Percentiles rank a stretch among this genome's conserved stretches.
phyloP scores from a whole-genome alignment of 2,329 filamentous ascomycete species.

The Sarocladium kiliense region DNA sequence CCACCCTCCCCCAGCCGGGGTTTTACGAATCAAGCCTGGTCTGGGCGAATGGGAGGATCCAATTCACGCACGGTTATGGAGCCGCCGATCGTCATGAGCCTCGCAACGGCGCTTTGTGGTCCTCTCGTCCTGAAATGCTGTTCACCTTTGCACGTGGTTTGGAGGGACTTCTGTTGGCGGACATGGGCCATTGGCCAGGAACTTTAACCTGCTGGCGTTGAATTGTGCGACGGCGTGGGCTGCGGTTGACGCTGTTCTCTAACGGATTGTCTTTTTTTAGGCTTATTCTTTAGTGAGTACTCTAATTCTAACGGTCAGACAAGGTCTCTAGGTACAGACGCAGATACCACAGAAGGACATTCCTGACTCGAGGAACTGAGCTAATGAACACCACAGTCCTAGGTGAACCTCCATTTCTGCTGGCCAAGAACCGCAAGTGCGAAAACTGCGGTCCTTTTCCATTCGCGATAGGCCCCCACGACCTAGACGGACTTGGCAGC shows the following conservation, averaged over 20 bases:
- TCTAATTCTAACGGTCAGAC: background rate
- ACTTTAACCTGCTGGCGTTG: background rate
- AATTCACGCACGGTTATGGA: slow-evolving; percentile 6
- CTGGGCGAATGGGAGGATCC: slow-evolving; percentile 3
- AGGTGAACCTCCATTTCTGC: background rate
- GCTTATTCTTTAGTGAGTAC: background rate
- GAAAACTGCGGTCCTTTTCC: background rate
- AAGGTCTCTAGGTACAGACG: background rate
- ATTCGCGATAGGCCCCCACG: background rate
- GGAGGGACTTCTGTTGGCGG: background rate
- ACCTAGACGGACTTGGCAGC: background rate
- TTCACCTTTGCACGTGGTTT: background rate
- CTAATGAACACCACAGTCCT: too few species aligned
- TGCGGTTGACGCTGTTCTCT: too few species aligned
- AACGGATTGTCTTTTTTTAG: background rate
- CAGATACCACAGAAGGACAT: background rate
- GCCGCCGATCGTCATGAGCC: background rate
- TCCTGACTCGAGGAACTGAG: too few species aligned
- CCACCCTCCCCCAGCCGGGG: background rate
- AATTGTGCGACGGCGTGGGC: background rate
- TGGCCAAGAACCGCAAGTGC: background rate
- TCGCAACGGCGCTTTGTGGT: background rate
- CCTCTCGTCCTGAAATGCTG: background rate
- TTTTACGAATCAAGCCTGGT: background rate
- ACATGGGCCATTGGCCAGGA: background rate